These are phyloP conservation scores for Solanum etuberosum DNA, from an alignment of 257 asterid species.

Conservation along the genomic window DNA sequence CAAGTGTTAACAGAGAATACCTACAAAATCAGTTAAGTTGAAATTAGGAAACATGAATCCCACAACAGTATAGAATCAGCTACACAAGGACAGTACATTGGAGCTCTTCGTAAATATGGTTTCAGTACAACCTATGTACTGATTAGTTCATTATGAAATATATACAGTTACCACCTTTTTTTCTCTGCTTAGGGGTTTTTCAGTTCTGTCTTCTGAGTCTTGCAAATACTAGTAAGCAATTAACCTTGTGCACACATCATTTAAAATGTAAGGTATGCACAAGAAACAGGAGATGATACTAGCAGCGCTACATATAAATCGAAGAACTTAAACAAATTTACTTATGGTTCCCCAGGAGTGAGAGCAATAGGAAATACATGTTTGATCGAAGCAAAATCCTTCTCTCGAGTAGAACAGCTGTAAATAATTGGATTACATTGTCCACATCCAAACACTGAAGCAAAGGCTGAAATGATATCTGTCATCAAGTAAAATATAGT, in stretches of 20 bases:
- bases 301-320: neutral
- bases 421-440: conserved; percentile 77
- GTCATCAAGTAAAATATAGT: conserved; percentile 22
- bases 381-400: conserved; percentile 91
- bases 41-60: neutral
- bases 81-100: neutral
- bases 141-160: neutral
- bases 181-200: neutral
- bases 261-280: neutral
- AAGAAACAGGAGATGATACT: neutral
- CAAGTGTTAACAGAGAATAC: conserved; percentile 90
- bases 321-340: neutral
- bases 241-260: neutral
- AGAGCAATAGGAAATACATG: conserved; percentile 41
- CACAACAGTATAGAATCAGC: neutral
- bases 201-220: neutral
- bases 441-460: conserved; percentile 97
- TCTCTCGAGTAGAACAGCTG: conserved; percentile 89
- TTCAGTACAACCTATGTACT: neutral
- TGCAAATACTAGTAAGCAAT: neutral
- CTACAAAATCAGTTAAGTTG: conserved; percentile 33
- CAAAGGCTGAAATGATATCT: conserved; percentile 97
- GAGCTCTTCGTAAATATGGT: neutral
- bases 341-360: neutral
- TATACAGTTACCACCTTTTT: neutral